Evolutionary conservation across 129 eudicot genomes (phyloP).

Genomic region (Artemisia argyi): DNA sequence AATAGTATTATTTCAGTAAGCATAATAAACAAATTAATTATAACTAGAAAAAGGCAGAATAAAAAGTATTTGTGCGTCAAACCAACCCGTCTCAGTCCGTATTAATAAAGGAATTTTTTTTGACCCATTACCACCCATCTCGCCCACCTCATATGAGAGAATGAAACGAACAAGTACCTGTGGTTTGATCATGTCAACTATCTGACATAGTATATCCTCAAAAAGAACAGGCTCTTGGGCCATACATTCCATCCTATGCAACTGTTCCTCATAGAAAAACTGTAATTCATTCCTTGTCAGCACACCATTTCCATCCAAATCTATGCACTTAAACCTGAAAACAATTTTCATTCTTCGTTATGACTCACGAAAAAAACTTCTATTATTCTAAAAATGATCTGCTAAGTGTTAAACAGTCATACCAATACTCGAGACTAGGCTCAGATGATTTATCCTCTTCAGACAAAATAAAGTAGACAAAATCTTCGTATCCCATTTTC

Average conservation of each 20-base stretch:
- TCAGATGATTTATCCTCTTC: conserved; percentile 79
- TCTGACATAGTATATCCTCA: conserved; percentile 59
- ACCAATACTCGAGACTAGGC: conserved; percentile 85
- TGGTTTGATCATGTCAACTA: conserved; percentile 63
- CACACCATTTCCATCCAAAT: conserved; percentile 62
- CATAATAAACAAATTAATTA: neutral
- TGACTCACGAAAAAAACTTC: neutral
- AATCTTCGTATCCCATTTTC: conserved; percentile 83
- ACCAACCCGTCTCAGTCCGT: neutral
- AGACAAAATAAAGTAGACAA: conserved; percentile 66
- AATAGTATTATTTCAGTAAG: neutral
- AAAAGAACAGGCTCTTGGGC: conserved; percentile 65
- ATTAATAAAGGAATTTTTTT: no score
- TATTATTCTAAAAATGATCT: neutral
- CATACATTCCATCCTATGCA: conserved; percentile 74
- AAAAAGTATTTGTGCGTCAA: neutral
- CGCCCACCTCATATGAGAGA: neutral
- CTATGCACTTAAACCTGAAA: conserved; percentile 66
- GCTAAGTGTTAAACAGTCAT: conserved; percentile 6
- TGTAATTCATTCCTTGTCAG: conserved; percentile 56
- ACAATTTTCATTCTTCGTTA: neutral
- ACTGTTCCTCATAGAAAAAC: conserved; percentile 62
- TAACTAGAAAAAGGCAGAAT: neutral
- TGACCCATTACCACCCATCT: conserved; percentile 2
- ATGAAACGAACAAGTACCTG: conserved; percentile 31